Evolutionary conservation across 805 yeast species (phyloP).

Genomic region (Teunomyces pallodes): DNA sequence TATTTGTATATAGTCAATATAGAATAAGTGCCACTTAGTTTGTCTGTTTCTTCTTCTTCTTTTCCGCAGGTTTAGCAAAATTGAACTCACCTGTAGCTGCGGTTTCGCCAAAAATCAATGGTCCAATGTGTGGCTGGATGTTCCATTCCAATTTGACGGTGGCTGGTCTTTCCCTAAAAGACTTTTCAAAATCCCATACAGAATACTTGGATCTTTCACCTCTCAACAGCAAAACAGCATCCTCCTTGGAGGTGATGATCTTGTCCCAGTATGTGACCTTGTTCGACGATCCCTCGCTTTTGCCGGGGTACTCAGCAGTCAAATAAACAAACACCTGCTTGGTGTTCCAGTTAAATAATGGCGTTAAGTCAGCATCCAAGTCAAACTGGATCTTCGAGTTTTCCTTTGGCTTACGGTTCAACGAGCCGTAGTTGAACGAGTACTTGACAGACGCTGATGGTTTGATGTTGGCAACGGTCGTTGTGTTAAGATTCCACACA

Average conservation of each 20-base stretch:
- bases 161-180: constrained; percentile 63
- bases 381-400: constrained; percentile 72
- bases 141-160: constrained; percentile 79
- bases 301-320: constrained; percentile 76
- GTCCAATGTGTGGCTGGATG: constrained; percentile 88
- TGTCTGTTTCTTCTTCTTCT: constrained; percentile 8
- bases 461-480: constrained; percentile 33
- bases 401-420: constrained; percentile 67
- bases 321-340: constrained; percentile 92
- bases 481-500: constrained; percentile 43
- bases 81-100: constrained; percentile 22
- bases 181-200: constrained; percentile 78
- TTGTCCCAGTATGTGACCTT: constrained; percentile 90
- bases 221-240: constrained; percentile 54
- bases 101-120: constrained; percentile 65
- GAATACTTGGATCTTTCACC: constrained; percentile 70
- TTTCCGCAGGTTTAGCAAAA: constrained; percentile 25
- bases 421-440: constrained; percentile 67
- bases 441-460: constrained; percentile 45
- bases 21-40: not conserved
- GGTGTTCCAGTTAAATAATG: constrained; percentile 94
- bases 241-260: constrained; percentile 58
- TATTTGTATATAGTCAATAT: not conserved
- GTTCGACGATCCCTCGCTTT: constrained; percentile 43
- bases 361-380: constrained; percentile 67